Conservation (phyloP, 371 early-diverging fungal genomes). For the Batkoa obscura region DNA sequence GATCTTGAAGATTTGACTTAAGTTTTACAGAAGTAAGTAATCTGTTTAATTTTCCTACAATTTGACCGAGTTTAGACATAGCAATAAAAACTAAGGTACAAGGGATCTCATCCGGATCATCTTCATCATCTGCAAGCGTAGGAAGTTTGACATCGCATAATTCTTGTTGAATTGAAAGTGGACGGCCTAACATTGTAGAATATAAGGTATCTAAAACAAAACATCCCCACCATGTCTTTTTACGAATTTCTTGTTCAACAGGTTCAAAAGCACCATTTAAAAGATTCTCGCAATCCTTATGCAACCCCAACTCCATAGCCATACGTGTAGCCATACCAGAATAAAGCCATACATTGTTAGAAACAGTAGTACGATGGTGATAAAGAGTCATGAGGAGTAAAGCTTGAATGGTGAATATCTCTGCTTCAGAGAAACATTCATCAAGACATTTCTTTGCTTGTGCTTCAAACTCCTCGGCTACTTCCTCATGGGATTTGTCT, state of each 20-base stretch:
- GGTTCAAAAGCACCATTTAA: constrained; percentile 18
- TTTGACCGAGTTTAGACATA: constrained; percentile 4
- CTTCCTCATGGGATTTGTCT: constrained; percentile 3
- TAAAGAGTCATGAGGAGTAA: constrained; percentile 14
- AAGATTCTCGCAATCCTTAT: constrained; percentile 32
- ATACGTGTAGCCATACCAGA: constrained; percentile 35
- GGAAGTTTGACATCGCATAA: constrained; percentile 6
- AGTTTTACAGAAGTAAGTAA: constrained; percentile 6
- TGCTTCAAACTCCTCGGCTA: constrained; percentile 5
- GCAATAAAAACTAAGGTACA: constrained; percentile 3
- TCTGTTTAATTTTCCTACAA: constrained; percentile 4
- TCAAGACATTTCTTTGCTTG: constrained; percentile 7
- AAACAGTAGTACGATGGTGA: constrained; percentile 6
- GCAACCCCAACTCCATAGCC: constrained; percentile 38
- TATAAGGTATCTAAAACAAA: constrained; percentile 26
- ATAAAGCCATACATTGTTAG: constrained; percentile 14
- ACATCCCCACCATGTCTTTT: constrained; percentile 36
- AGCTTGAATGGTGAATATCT: constrained; percentile 13
- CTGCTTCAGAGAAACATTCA: constrained; percentile 7
- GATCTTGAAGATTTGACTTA: constrained; percentile 5
- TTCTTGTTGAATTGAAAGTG: constrained; percentile 6
- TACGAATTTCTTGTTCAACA: constrained; percentile 28
- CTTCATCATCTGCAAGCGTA: constrained; percentile 5
- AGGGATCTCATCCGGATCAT: constrained; percentile 3
- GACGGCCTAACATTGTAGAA: constrained; percentile 5